Evolutionary conservation across 768 basidiomycete genomes (phyloP).

Genomic region (Boletellus ananiceps): DNA sequence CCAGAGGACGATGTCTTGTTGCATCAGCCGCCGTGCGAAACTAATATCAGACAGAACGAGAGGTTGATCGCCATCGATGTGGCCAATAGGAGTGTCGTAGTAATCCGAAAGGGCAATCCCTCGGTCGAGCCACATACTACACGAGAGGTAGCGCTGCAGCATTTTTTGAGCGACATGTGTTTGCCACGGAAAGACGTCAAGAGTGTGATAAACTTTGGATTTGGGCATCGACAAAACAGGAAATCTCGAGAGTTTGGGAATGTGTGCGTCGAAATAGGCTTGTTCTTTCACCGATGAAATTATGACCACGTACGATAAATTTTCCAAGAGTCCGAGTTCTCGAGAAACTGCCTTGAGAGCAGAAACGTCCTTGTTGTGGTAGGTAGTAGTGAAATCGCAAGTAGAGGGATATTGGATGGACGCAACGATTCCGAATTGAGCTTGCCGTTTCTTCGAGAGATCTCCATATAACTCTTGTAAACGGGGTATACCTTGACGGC

Average conservation of each 20-base stretch:
- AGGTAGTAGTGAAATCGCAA: conserved; percentile 60
- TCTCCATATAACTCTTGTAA: conserved; percentile 73
- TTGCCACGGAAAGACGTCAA: conserved; percentile 90
- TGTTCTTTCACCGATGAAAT: conserved; percentile 85
- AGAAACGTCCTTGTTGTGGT: conserved; percentile 72
- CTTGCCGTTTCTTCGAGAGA: conserved; percentile 48
- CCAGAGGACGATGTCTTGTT: conserved; percentile 92
- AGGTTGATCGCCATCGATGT: conserved; percentile 87
- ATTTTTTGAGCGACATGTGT: conserved; percentile 76
- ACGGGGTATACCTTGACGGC: conserved; percentile 74
- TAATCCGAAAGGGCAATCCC: conserved; percentile 79
- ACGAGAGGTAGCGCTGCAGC: conserved; percentile 72
- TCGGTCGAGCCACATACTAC: conserved; percentile 78
- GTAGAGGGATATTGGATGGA: conserved; percentile 63
- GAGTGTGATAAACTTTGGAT: conserved; percentile 64
- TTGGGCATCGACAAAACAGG: conserved; percentile 87
- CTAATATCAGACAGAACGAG: conserved; percentile 85
- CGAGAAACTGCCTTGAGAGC: conserved; percentile 86
- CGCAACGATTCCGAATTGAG: conserved; percentile 35
- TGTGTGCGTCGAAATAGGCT: conserved; percentile 69
- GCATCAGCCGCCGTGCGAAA: conserved; percentile 81
- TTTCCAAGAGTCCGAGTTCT: conserved; percentile 74
- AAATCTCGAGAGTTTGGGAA: conserved; percentile 74
- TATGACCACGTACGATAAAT: conserved; percentile 68
- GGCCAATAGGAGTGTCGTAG: conserved; percentile 89